These are phyloP conservation scores for Aureobasidium zeae DNA, from an alignment of 2,329 filamentous ascomycete species.

Conservation along the genomic window DNA sequence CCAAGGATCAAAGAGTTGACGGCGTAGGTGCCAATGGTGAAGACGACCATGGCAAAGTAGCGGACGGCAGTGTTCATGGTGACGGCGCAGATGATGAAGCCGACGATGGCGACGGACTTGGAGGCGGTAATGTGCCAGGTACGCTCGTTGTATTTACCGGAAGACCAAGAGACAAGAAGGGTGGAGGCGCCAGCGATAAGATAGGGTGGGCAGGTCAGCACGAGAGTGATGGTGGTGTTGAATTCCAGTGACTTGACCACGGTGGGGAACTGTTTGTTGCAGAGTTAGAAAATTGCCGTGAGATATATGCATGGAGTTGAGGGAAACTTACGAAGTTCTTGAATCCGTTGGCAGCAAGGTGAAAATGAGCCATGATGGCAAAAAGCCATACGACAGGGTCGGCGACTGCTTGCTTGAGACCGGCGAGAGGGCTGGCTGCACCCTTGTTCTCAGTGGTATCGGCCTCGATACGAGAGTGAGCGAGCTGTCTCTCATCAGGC, in stretches of 20 bases:
- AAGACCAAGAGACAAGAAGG: slow-evolving; percentile 28
- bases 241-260: slow-evolving; percentile 44
- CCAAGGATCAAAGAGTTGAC: slow-evolving; percentile 42
- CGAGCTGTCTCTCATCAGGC: slow-evolving; percentile 40
- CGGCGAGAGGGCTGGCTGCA: slow-evolving; percentile 36
- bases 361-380: slow-evolving; percentile 48
- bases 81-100: slow-evolving; percentile 30
- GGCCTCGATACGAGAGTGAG: slow-evolving; percentile 40
- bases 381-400: slow-evolving; percentile 32
- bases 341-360: slow-evolving; percentile 45
- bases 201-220: slow-evolving; percentile 38
- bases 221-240: slow-evolving; percentile 40
- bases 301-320: slow-evolving; percentile 17
- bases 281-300: background rate
- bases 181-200: slow-evolving; percentile 25
- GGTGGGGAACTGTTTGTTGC: slow-evolving; percentile 23
- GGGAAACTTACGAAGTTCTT: slow-evolving; percentile 32
- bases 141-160: slow-evolving; percentile 32
- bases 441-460: slow-evolving; percentile 43
- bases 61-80: slow-evolving; percentile 30
- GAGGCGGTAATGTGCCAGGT: slow-evolving; percentile 34
- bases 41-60: slow-evolving; percentile 25
- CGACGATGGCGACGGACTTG: slow-evolving; percentile 30
- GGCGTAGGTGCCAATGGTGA: slow-evolving; percentile 32
- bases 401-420: slow-evolving; percentile 20